Conservation (phyloP, 192 early-diverging fungal species). For the Phycomyces nitens region DNA sequence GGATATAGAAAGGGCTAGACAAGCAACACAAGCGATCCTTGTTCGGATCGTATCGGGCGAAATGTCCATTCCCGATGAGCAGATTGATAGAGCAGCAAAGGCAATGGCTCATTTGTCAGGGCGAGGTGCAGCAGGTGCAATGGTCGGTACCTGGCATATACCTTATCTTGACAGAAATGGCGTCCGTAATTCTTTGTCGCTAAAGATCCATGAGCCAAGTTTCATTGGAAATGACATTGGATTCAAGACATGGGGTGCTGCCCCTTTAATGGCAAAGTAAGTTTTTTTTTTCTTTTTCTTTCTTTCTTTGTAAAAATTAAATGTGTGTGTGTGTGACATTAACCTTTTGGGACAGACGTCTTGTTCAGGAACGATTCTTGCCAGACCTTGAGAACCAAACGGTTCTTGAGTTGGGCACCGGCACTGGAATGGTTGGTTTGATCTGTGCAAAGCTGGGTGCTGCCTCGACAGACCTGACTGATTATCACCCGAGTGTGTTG, state of each 20-base stretch:
- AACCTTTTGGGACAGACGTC: too few species aligned
- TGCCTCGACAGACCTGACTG: constrained; percentile 38
- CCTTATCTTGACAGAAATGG: constrained; percentile 21
- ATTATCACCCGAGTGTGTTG: constrained; percentile 52
- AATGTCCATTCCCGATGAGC: constrained; percentile 11
- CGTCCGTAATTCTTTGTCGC: not conserved
- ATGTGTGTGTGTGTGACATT: not conserved
- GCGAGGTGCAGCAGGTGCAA: constrained; percentile 37
- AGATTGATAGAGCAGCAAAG: constrained; percentile 26
- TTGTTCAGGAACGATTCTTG: constrained; percentile 28
- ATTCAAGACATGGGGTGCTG: constrained; percentile 56
- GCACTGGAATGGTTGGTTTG: constrained; percentile 49
- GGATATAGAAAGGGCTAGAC: constrained; percentile 4
- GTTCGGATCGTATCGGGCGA: constrained; percentile 14
- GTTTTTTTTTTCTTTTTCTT: constrained; percentile 1
- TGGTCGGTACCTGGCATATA: constrained; percentile 36
- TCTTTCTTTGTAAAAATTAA: not conserved
- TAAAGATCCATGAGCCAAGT: constrained; percentile 47
- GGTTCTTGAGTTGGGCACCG: constrained; percentile 53
- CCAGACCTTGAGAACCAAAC: constrained; percentile 20
- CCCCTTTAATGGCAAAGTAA: constrained; percentile 52
- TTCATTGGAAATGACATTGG: constrained; percentile 50
- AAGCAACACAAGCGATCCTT: not conserved
- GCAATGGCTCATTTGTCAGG: constrained; percentile 37
- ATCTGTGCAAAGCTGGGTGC: constrained; percentile 43